Conservation (phyloP, 2,329 filamentous ascomycete genomes). For the Zymoseptoria brevis region DNA sequence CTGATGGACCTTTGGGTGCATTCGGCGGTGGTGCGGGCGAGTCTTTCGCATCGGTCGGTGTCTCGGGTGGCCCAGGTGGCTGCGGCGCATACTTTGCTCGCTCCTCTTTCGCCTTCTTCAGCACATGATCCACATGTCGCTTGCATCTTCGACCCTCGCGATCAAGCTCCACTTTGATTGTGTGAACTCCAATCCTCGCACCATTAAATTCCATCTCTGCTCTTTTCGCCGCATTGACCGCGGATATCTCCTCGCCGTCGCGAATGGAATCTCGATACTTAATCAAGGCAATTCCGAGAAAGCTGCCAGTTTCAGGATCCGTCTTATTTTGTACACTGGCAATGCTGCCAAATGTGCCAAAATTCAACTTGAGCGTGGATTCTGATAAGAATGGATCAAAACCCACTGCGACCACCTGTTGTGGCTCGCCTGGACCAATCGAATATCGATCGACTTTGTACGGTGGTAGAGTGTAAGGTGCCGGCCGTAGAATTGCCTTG, state of each 20-base stretch:
- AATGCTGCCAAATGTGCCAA: constrained; percentile 78
- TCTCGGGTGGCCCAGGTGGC: constrained; percentile 28
- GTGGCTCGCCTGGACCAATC: constrained; percentile 79
- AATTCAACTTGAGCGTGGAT: constrained; percentile 59
- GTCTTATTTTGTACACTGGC: constrained; percentile 88
- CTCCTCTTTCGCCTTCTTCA: constrained; percentile 61
- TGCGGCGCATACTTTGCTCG: constrained; percentile 35
- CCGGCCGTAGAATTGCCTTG: constrained; percentile 62
- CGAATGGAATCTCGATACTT: constrained; percentile 68
- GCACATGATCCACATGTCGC: constrained; percentile 64
- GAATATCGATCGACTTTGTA: constrained; percentile 82
- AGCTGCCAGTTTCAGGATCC: constrained; percentile 88
- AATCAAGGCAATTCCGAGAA: constrained; percentile 87
- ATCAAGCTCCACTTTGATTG: constrained; percentile 79
- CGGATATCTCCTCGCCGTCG: constrained; percentile 51
- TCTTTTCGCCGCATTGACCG: constrained; percentile 70
- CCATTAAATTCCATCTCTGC: constrained; percentile 72
- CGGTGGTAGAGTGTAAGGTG: constrained; percentile 71
- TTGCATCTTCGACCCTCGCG: constrained; percentile 77
- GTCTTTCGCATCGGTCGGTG: constrained; percentile 30
- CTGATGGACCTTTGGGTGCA: constrained; percentile 78
- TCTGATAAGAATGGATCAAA: constrained; percentile 86
- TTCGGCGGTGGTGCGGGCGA: constrained; percentile 65
- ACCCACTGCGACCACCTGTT: constrained; percentile 87
- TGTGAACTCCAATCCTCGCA: constrained; percentile 67